Conservation (phyloP, 2,329 filamentous ascomycete genomes). For the Sporothrix inflata region DNA sequence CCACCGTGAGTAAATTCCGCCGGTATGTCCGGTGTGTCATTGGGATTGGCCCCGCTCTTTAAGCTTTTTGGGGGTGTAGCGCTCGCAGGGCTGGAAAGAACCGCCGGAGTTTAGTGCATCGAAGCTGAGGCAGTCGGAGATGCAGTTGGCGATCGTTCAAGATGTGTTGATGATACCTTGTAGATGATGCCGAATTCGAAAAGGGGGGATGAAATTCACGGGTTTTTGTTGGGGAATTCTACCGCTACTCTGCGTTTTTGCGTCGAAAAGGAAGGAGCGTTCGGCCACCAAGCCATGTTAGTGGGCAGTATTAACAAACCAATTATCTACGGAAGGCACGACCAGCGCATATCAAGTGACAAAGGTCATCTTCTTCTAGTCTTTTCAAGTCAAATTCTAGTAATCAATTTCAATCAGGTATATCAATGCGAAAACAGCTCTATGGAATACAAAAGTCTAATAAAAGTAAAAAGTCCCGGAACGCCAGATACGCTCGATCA, state of each 20-base stretch:
- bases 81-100: neutral
- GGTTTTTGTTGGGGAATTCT: neutral
- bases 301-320: neutral
- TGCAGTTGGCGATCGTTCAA: neutral
- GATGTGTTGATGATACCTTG: neutral
- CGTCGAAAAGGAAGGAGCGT: neutral
- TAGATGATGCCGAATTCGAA: neutral
- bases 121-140: neutral
- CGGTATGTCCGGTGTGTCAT: slow-evolving; percentile 26
- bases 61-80: no score
- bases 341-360: neutral
- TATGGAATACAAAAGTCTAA: neutral
- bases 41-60: slow-evolving; percentile 18
- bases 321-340: slow-evolving; percentile 1
- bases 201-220: neutral
- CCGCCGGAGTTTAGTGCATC: neutral
- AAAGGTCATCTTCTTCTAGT: neutral
- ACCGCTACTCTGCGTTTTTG: no score
- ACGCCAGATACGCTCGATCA: neutral
- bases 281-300: neutral
- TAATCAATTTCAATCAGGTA: neutral
- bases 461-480: neutral
- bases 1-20: slow-evolving; percentile 18
- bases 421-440: neutral
- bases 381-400: neutral